These are phyloP conservation scores for Rubroshorea leprosula DNA, from an alignment of 345 rosid genomes.

Conservation along the genomic window DNA sequence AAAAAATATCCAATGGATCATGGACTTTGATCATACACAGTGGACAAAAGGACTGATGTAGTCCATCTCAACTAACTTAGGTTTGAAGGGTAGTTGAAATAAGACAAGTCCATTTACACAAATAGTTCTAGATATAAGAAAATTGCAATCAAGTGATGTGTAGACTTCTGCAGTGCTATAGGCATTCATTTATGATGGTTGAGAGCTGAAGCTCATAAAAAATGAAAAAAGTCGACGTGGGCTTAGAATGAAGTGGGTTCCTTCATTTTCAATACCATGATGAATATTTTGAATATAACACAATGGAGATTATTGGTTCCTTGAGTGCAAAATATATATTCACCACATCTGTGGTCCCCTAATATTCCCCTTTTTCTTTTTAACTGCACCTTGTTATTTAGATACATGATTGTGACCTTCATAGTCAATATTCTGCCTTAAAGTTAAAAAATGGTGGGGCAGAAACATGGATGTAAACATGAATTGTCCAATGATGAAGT, in stretches of 20 bases:
- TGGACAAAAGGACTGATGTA: background rate
- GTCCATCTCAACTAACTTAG: background rate
- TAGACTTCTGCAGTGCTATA: background rate
- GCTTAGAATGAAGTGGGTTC: background rate
- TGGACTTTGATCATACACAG: background rate
- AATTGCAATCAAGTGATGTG: background rate
- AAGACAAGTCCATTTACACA: no score
- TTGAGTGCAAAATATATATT: background rate
- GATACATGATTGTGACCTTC: no score
- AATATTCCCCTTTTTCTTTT: no score
- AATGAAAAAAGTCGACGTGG: background rate
- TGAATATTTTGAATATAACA: background rate
- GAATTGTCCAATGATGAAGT: no score
- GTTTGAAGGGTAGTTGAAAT: no score
- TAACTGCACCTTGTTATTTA: no score
- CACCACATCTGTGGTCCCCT: no score
- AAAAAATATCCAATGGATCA: no score
- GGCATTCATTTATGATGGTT: background rate
- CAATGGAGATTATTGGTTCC: background rate
- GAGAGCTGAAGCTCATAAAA: background rate
- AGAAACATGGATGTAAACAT: no score
- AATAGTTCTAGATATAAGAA: no score
- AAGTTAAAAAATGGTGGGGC: no score
- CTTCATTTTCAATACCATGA: background rate
- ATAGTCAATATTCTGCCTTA: no score